Base-by-base conservation (phyloP, 169 alveolate genomes). In the Babesia sp. region DNA sequence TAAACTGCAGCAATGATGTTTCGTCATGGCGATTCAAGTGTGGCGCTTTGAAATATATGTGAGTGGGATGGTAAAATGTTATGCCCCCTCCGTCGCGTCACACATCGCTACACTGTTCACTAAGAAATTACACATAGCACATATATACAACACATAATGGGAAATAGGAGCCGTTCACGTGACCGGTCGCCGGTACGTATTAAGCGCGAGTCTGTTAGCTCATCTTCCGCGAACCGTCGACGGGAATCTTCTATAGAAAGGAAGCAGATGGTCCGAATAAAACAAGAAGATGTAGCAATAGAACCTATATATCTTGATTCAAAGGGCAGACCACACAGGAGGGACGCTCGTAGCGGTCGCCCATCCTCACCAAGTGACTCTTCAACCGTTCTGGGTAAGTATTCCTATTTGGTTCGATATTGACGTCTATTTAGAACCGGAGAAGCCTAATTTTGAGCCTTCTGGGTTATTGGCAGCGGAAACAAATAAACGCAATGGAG, bases 401-500 rank as follows among this genome's bases (percentile, higher is more conserved):
- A 8, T 11, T n/a, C n/a, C n/a, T n/a, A n/a, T 20, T 22, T 4
- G 67, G 5, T 11, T 41, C 20, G 3, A 39, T 60, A n/a, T 14
- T 6, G 12, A 29, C 37, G 3, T 6, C 42, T 12, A 0, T 5
- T 20, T 20, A 68, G 86, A 78, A 42, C 51, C 56, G 56, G 88
- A 71, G 45, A 71, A 80, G 71, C 84, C 83, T 8, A 71, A 90
- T 64, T 92, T 92, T 71, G 95, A 93, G 77, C 96, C 96, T 16
- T 93, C 97, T 20, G 97, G 97, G 22, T 76, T 90, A 39, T 84
- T 93, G 51, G 94, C 96, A 24, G 90, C 73, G 24, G 93, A 87
- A 26, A 76, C 92, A 44, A 89, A 89, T 59, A 61, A 80, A 14
- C 56, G 73, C 20, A 91, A 91, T 50, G 95, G 94, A 24, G 84